Evolutionary conservation across 345 rosid genomes (phyloP).

Genomic region (Salix dunnii): DNA sequence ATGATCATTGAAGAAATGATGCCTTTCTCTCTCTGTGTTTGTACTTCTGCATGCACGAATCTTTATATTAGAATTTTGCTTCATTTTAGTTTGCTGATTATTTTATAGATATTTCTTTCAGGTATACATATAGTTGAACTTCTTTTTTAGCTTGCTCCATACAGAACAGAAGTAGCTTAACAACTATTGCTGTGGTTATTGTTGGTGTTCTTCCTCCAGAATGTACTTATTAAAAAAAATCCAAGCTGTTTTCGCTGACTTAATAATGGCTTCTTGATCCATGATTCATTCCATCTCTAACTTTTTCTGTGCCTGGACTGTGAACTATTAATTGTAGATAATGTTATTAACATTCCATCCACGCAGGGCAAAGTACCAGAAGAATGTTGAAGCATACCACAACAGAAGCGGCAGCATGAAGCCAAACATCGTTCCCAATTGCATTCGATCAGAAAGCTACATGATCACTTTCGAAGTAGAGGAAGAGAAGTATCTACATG

Average conservation of each 20-base stretch:
- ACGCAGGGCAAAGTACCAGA: constrained; percentile 95
- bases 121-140: background rate
- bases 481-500: constrained; percentile 76
- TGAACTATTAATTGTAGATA: background rate
- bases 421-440: constrained; percentile 83
- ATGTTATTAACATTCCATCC: background rate
- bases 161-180: background rate
- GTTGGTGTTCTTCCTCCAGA: background rate
- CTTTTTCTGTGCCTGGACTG: background rate
- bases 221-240: background rate
- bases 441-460: constrained; percentile 88
- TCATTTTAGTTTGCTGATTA: background rate
- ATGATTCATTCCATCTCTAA: background rate
- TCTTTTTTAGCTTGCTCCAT: background rate
- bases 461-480: constrained; percentile 89
- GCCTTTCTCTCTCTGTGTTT: background rate
- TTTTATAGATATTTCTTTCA: background rate
- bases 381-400: constrained; percentile 95
- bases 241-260: background rate
- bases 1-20: constrained; percentile 3
- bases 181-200: no score
- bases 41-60: no score
- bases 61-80: background rate
- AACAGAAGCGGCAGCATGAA: constrained; percentile 75
- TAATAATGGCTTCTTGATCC: background rate